Conservation (phyloP, 306 rosid species). For the Corylus heterophylla region DNA sequence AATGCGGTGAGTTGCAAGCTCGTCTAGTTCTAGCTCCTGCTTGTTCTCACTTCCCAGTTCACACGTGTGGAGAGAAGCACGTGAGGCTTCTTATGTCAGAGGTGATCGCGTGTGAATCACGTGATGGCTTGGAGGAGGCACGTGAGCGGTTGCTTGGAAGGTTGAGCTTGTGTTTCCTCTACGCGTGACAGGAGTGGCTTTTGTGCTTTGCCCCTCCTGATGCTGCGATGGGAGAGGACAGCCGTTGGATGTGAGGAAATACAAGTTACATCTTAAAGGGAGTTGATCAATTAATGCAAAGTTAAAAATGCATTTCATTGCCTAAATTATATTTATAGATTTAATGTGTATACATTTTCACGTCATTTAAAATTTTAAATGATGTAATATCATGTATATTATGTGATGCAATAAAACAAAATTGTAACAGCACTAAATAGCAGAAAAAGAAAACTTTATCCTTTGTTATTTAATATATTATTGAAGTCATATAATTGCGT, state of each 20-base stretch:
- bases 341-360: too few relatives aligned
- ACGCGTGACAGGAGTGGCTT: conserved; percentile 2
- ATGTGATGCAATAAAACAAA: too few relatives aligned
- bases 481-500: too few relatives aligned
- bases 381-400: too few relatives aligned
- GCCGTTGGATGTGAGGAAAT: conserved; percentile 1
- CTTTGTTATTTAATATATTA: too few relatives aligned
- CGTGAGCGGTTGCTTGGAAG: conserved; percentile 40
- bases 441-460: too few relatives aligned
- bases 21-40: conserved; percentile 1
- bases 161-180: not conserved
- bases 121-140: conserved; percentile 22
- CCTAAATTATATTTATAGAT: too few relatives aligned
- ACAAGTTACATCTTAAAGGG: not conserved
- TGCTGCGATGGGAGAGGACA: not conserved
- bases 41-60: not conserved
- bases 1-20: not conserved
- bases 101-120: conserved; percentile 45
- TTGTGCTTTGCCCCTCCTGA: not conserved
- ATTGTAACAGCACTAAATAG: too few relatives aligned
- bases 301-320: too few relatives aligned
- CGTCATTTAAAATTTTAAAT: too few relatives aligned
- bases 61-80: conserved; percentile 31
- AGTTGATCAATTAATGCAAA: not conserved
- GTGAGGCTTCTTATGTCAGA: conserved; percentile 22